These are phyloP conservation scores for Leersia perrieri DNA, from an alignment of 176 grass and related monocot genomes.

Conservation along the genomic window DNA sequence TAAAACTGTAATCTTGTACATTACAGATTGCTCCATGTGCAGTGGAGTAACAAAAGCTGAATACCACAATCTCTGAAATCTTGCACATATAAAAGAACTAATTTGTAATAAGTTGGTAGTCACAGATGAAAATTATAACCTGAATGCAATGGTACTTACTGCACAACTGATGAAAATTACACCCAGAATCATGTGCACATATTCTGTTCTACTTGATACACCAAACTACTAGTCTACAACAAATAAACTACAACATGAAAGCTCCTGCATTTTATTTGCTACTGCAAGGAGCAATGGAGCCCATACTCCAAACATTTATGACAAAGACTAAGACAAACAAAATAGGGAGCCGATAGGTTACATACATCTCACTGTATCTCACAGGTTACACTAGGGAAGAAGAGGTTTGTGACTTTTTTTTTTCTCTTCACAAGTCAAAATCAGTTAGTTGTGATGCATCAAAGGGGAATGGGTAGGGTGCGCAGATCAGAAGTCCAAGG, in stretches of 20 bases:
- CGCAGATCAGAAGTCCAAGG: constrained; percentile 66
- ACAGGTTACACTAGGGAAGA: constrained; percentile 25
- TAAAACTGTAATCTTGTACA: neutral
- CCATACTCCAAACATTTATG: neutral
- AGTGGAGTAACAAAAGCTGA: neutral
- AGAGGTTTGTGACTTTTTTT: neutral
- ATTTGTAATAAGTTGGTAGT: neutral
- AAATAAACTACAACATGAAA: constrained; percentile 5
- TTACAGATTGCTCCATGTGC: neutral
- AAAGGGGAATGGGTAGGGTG: constrained; percentile 91
- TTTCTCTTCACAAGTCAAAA: constrained; percentile 53
- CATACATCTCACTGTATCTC: constrained; percentile 40
- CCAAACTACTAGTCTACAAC: neutral
- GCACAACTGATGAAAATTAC: neutral
- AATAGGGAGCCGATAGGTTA: constrained; percentile 12
- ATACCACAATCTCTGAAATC: neutral
- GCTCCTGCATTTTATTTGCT: constrained; percentile 51
- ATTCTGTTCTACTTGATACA: constrained; percentile 28
- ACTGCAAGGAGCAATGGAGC: constrained; percentile 38
- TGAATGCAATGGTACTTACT: neutral
- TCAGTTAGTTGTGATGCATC: constrained; percentile 43
- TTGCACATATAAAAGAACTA: neutral
- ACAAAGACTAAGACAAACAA: neutral
- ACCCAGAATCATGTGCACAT: neutral
- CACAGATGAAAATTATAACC: neutral